A percentile compares a stretch with the other conserved stretches of the same genome.
Evolutionary conservation across 768 basidiomycete genomes (phyloP).

Genomic region (Mycena maculata): DNA sequence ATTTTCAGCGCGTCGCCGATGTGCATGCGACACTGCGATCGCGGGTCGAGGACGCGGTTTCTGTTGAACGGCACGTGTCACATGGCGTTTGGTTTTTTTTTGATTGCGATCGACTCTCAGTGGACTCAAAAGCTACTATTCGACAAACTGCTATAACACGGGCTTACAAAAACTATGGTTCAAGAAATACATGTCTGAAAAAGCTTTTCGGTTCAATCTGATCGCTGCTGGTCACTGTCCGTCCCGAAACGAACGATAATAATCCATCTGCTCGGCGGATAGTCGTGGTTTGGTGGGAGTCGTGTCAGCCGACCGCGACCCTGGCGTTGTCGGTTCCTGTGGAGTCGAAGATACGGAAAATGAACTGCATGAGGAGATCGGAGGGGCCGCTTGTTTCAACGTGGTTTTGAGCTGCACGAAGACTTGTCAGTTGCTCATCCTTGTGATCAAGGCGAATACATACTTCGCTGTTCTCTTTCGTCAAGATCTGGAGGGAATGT

Average conservation of each 20-base stretch:
- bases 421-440: constrained; percentile 11
- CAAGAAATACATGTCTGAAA: constrained; percentile 23
- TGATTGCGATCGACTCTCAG: too few relatives aligned
- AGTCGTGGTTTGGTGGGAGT: constrained; percentile 25
- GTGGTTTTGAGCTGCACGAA: constrained; percentile 43
- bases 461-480: constrained; percentile 63
- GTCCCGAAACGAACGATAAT: constrained; percentile 24
- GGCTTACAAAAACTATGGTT: background rate
- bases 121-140: too few relatives aligned
- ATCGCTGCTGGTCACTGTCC: constrained; percentile 16
- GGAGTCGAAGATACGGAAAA: constrained; percentile 32
- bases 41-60: background rate
- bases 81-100: too few relatives aligned
- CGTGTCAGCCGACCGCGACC: constrained; percentile 16
- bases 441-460: constrained; percentile 24
- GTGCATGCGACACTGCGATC: constrained; percentile 8
- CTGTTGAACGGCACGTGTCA: too few relatives aligned
- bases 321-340: constrained; percentile 11
- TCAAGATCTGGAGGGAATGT: constrained; percentile 53
- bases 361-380: constrained; percentile 32
- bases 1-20: constrained; percentile 20
- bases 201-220: background rate
- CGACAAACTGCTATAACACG: background rate
- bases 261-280: constrained; percentile 19
- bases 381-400: constrained; percentile 32